phyloP scores from a whole-genome alignment of 2,329 filamentous ascomycete species.

The Zasmidium angulare region DNA sequence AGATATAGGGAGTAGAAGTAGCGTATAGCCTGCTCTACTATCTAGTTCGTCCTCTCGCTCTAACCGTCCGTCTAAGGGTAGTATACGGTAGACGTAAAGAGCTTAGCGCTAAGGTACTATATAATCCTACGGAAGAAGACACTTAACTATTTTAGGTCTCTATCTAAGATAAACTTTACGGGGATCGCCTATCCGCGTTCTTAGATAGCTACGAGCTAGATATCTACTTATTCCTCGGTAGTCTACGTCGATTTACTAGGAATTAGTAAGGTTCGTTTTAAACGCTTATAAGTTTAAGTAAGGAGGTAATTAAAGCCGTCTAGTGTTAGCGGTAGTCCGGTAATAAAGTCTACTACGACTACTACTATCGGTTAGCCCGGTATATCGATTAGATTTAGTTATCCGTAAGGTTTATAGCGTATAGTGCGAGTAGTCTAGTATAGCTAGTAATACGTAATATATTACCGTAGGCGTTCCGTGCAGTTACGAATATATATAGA shows the following conservation, averaged over 20 bases:
- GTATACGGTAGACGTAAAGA: background rate
- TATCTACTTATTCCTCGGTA: background rate
- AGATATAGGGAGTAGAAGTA: background rate
- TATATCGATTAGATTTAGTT: background rate
- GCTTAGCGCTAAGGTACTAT: background rate
- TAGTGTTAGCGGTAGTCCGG: background rate
- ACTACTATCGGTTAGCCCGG: background rate
- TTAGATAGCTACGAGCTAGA: background rate
- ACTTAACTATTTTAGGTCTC: background rate
- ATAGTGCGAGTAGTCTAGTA: background rate
- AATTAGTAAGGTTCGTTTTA: background rate
- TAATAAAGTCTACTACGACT: background rate
- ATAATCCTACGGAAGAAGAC: background rate
- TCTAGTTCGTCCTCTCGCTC: background rate
- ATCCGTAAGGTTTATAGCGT: background rate
- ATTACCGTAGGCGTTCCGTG: background rate
- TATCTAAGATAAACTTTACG: background rate
- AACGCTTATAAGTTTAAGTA: background rate
- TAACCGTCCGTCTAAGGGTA: background rate
- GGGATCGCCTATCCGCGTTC: background rate
- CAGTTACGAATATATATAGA: background rate
- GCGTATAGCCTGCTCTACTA: background rate
- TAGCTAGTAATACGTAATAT: background rate
- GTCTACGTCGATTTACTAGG: too few relatives aligned
- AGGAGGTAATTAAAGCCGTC: background rate